phyloP scores from a whole-genome alignment of 1,284 basidiomycete genomes.

The Cystobasidium sp. region DNA sequence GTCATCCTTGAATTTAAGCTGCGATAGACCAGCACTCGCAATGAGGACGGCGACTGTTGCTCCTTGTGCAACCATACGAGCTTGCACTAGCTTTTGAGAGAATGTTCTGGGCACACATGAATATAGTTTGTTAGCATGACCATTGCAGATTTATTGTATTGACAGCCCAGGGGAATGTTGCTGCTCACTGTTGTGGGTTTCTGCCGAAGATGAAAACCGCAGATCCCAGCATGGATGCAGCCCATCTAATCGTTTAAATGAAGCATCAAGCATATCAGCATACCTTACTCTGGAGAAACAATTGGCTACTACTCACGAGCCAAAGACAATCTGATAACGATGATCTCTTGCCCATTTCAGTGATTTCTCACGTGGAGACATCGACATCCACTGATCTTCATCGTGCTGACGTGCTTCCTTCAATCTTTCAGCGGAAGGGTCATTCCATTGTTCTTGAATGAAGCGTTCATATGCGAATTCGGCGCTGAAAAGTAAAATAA shows the following conservation, averaged over 20 bases:
- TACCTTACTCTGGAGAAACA: neutral
- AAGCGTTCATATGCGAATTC: conserved; percentile 37
- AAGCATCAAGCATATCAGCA: neutral
- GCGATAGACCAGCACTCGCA: conserved; percentile 42
- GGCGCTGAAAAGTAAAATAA: conserved; percentile 17
- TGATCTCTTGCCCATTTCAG: conserved; percentile 30
- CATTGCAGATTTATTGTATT: too few relatives aligned
- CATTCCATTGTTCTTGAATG: conserved; percentile 34
- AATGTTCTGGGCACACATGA: conserved; percentile 21
- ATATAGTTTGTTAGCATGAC: neutral
- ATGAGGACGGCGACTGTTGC: conserved; percentile 45
- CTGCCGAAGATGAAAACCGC: conserved; percentile 39
- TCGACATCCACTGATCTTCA: conserved; percentile 33
- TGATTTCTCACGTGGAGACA: conserved; percentile 39
- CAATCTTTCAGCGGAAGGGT: conserved; percentile 28
- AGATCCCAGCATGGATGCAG: conserved; percentile 41
- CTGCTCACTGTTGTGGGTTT: conserved; percentile 38
- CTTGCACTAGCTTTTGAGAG: conserved; percentile 43
- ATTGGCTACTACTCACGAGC: conserved; percentile 9
- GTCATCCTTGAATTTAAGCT: conserved; percentile 32
- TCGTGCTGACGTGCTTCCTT: conserved; percentile 12
- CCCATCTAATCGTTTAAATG: conserved; percentile 5
- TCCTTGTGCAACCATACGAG: conserved; percentile 46
- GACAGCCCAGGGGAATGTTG: neutral
- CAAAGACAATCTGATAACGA: conserved; percentile 34